Base-by-base conservation (phyloP, 1,284 basidiomycete genomes). In the Malassezia cuniculi region DNA sequence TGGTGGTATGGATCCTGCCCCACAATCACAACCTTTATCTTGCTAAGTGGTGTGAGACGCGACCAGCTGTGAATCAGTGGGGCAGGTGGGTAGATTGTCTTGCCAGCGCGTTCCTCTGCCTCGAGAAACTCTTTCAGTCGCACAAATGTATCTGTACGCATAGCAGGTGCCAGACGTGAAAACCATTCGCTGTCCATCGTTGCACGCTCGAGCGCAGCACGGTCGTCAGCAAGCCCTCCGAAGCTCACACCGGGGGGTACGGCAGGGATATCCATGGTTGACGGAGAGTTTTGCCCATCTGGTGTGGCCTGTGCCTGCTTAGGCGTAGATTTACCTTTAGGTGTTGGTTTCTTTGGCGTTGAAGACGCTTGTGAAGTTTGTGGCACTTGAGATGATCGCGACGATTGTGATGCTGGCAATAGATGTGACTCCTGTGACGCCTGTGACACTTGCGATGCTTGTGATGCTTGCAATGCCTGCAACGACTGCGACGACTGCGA, bases 1-100 rank as follows among this genome's bases (percentile, higher is more conserved):
- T 63, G 64, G 35, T 68, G 66, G 42, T 68, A 68, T 1, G 66
- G 57, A 24, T 66, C 66, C 46, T 67, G 64, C 1, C 66, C 66
- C 9, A 68, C 54, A n/a, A 68, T 59, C 9, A 67, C 66, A 19
- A 68, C 60, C 18, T 62, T 64, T 19, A 67, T 55, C 12, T 25
- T 27, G 2, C 55, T 49, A 9, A 65, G 44, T 17, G 66, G 63
- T 22, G 65, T 60, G 17, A 59, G 47, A 2, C 59, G 55, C 8
- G 62, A 66, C 66, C 66, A 68, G 19, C 47, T 53, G 42, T 68
- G 60, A 27, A 68, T 55, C 14, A 60, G 48, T 14, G 55, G 31
- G 6, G 46, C 34, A 1, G 61, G 63, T 4, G 63, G 63, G 25
- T 55, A 66, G 21, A 57, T 57, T 1, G 27, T 54, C 22, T 47